Base-by-base conservation (phyloP, 1,284 basidiomycete genomes). In the Naganishia liquefaciens region DNA sequence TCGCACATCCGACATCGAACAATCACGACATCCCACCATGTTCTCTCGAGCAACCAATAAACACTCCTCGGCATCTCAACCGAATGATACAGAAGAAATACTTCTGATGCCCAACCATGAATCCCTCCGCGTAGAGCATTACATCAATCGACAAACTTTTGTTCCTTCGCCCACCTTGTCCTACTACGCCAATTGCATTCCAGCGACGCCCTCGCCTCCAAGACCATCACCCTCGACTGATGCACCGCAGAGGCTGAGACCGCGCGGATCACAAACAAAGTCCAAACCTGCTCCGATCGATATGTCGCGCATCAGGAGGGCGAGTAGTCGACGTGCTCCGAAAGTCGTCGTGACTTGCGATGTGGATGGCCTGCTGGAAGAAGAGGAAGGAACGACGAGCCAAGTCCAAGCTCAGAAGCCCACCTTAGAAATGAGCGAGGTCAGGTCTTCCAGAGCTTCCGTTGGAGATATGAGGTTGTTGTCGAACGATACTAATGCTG, bases 121-220 rank as follows among this genome's bases (percentile, higher is more conserved):
- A 9, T 23, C 47, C 2, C 47, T 49, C 54, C 17, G 19, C 39
- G 39, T 17, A 25, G 17, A 44, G 25, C 25, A 40, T 19, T n/a
- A 6, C 37, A 27, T 9, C 42, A 40, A 44, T 46, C 60, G 53
- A 33, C 30, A 17, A 5, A 50, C 15, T 25, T 53, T 37, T 28
- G 40, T 62, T 37, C 64, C 58, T 15, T 66, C 64, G 4, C 64
- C 64, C 19, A 66, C 64, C 3, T 27, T 66, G 10, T 66, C 64
- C 7, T 66, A 66, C 58, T 66, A 66, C 39, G 58, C 64, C 25
- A 39, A 62, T n/a, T 62, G 54, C 37, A 46, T 66, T n/a, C 58
- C 64, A 10, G 28, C 58, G 2, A 66, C 64, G n/a, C 64, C 64
- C 2, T 51, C 58, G 4, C 37, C 64, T n/a, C 15, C 64, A 17